These are phyloP conservation scores for Metrosideros polymorpha DNA, from an alignment of 441 rosid species.

Conservation along the genomic window DNA sequence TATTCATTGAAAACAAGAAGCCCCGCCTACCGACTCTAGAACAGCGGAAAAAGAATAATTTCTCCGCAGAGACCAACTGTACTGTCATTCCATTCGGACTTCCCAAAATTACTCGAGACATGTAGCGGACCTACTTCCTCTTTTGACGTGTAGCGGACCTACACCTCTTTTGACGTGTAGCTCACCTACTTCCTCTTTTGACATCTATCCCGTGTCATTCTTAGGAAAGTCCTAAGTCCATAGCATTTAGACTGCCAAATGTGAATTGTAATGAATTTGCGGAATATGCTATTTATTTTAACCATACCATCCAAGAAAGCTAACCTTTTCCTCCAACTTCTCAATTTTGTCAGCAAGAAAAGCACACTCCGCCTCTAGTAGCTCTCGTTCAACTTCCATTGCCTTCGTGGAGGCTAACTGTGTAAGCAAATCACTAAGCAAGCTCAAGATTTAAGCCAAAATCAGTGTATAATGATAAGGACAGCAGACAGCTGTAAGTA, in stretches of 20 bases:
- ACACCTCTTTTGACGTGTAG: background rate
- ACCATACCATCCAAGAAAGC: slow-evolving; percentile 4
- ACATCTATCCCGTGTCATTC: background rate
- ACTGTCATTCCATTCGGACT: background rate
- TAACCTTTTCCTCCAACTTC: slow-evolving; percentile 66
- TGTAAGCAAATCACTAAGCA: background rate
- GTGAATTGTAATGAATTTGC: background rate
- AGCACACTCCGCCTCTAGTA: slow-evolving; percentile 73
- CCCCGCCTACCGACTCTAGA: too few species aligned
- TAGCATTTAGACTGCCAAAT: background rate
- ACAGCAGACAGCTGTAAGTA: background rate
- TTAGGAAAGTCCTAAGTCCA: background rate
- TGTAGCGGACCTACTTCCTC: background rate
- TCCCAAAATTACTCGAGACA: background rate
- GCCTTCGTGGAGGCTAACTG: slow-evolving; percentile 67
- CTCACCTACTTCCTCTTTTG: background rate
- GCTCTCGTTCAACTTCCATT: slow-evolving; percentile 54
- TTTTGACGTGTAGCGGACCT: background rate
- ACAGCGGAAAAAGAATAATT: background rate
- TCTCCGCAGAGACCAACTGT: background rate
- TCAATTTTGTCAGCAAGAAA: slow-evolving; percentile 58
- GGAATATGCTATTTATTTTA: background rate
- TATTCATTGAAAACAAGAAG: background rate
- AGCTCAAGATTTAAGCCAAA: background rate
- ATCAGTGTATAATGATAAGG: background rate